Conservation (phyloP, 2,329 filamentous ascomycete species). For the Talaromyces sp. region DNA sequence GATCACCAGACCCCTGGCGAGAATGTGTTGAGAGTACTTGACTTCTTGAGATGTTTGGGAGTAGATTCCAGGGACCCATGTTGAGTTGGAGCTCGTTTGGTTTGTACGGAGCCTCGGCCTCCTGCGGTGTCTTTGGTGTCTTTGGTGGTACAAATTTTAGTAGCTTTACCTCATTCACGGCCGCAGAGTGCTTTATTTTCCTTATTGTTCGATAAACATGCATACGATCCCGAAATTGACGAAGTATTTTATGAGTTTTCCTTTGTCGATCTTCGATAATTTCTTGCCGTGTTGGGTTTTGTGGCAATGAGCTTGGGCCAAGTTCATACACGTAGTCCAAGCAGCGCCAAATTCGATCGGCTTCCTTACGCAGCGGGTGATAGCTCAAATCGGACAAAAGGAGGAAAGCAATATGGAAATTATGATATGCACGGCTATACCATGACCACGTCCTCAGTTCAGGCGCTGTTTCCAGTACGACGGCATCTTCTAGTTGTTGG, state of each 20-base stretch:
- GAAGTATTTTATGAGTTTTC: constrained; percentile 58
- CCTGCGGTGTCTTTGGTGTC: background rate
- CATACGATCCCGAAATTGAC: constrained; percentile 51
- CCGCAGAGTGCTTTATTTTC: constrained; percentile 21
- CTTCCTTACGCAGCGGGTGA: constrained; percentile 52
- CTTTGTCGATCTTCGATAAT: constrained; percentile 36
- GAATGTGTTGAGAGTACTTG: background rate
- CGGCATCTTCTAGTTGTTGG: constrained; percentile 49
- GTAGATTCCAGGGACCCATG: background rate
- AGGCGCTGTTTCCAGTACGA: constrained; percentile 50
- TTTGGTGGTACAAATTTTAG: background rate
- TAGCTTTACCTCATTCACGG: constrained; percentile 13
- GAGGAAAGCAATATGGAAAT: constrained; percentile 66
- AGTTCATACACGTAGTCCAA: constrained; percentile 65
- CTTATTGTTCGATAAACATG: constrained; percentile 23
- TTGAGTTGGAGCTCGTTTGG: background rate
- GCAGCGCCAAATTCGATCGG: constrained; percentile 63
- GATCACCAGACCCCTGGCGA: background rate
- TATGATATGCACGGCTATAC: constrained; percentile 67
- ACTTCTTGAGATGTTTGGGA: background rate
- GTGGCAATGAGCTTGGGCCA: constrained; percentile 46
- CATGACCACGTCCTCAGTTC: constrained; percentile 58
- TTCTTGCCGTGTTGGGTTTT: constrained; percentile 11
- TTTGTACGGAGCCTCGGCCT: background rate
- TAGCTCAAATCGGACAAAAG: constrained; percentile 63